Evolutionary conservation across 768 basidiomycete genomes (phyloP), one percentile per base, ranked within the genome.

Genomic region (Nidularia pulvinata): DNA sequence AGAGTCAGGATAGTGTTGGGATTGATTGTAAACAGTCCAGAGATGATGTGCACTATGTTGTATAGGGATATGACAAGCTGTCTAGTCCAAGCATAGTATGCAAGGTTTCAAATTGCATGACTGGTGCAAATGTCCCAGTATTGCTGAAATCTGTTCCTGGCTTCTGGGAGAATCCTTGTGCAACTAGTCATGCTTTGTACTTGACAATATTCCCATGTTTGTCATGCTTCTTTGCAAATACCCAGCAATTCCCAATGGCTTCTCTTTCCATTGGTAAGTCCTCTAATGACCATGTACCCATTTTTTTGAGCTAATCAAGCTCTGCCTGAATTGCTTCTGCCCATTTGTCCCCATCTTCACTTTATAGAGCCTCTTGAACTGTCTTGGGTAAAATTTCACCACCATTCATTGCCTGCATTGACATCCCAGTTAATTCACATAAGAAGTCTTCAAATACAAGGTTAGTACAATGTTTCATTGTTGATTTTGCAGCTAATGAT

Each of bases 161-260:
- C 1, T 60, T 55, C 53, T 77, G 74, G 4, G 61, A 55, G 57
- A 64, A 73, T 3, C 75, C 73, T 53, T 70, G 61, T 5, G 71
- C 70, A 11, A 73, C 72, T 7, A 75, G 58, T 33, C 69, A 43
- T 6, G 64, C 73, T 53, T 77, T 74, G 58, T 69, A 65, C 4
- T 59, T 50, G 1, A 52, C 49, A 39, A 73, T 48, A 1, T 54
- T 56, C 11, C 75, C 70, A 5, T 58, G 33, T 2, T 54, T 55
- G 51, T 74, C 63, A 11, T 49, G 44, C 52, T 77, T 77, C 19
- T 10, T 54, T 46, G 51, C 56, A 56, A 68, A 74, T 13, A 68
- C 59, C 64, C 65, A 67, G 48, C 60, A 60, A 6, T 56, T 61
- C 0, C 50, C 54, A 0, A 70, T 46, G 0, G 58, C 48, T 3